A percentile compares a stretch with the other conserved stretches of the same genome.
Evolutionary conservation across 176 grass and related monocot genomes (phyloP).

Genomic region (Paspalum vaginatum): DNA sequence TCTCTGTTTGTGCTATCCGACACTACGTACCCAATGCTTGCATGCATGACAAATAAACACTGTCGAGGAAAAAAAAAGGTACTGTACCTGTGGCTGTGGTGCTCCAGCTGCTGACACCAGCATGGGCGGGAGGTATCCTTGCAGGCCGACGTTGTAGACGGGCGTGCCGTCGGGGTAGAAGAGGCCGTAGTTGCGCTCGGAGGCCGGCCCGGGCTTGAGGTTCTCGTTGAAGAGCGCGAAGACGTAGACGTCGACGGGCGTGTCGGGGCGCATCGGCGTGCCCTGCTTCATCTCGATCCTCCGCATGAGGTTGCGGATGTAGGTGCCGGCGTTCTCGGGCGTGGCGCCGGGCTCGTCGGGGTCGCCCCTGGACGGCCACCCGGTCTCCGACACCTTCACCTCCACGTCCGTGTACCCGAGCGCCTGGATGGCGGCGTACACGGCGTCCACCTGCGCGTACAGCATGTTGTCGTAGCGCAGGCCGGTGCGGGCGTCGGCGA

Average conservation of each 20-base stretch:
- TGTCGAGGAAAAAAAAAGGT: neutral
- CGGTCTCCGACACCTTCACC: constrained; percentile 74
- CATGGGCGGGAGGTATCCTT: constrained; percentile 27
- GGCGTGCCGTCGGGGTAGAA: constrained; percentile 69
- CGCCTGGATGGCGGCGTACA: constrained; percentile 70
- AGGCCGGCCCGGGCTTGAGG: constrained; percentile 66
- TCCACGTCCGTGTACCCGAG: constrained; percentile 62
- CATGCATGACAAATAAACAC: neutral
- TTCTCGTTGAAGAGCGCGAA: constrained; percentile 90
- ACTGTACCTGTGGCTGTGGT: constrained; percentile 2
- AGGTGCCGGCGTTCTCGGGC: constrained; percentile 61
- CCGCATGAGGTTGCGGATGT: constrained; percentile 66
- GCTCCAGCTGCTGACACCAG: neutral
- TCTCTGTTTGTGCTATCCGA: neutral
- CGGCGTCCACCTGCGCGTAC: constrained; percentile 87
- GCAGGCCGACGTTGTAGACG: constrained; percentile 55
- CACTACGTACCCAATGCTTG: neutral
- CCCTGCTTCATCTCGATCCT: constrained; percentile 67
- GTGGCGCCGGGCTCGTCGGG: constrained; percentile 66
- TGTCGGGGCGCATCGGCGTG: constrained; percentile 62
- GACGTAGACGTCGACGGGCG: constrained; percentile 76
- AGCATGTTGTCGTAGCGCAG: constrained; percentile 84
- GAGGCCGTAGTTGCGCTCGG: constrained; percentile 79
- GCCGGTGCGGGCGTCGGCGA: constrained; percentile 43
- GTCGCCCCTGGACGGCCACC: constrained; percentile 81